These are phyloP conservation scores for Senna siamea DNA, from an alignment of 306 rosid genomes.

Conservation along the genomic window DNA sequence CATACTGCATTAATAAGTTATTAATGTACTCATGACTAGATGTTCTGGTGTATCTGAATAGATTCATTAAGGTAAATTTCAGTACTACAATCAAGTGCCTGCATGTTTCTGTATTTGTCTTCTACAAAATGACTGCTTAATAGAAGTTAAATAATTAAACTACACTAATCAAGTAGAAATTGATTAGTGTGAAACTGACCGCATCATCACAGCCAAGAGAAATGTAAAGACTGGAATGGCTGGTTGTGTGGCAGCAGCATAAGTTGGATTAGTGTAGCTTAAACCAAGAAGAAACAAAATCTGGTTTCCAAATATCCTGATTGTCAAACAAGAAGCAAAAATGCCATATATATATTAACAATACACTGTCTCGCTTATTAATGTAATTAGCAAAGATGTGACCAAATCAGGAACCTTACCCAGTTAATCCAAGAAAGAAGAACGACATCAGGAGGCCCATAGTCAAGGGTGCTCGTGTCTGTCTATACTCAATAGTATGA, in stretches of 20 bases:
- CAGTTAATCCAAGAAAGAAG: slow-evolving; percentile 91
- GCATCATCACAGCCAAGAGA: slow-evolving; percentile 75
- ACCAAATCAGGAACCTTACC: slow-evolving; percentile 57
- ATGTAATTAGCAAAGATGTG: slow-evolving; percentile 20
- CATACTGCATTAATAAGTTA: slow-evolving; percentile 73
- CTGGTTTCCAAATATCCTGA: slow-evolving; percentile 95
- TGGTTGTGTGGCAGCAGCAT: slow-evolving; percentile 95
- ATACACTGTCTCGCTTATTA: slow-evolving; percentile 25
- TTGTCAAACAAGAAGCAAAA: slow-evolving; percentile 42
- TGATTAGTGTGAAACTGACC: slow-evolving; percentile 63
- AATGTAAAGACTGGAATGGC: slow-evolving; percentile 92
- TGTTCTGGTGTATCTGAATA: slow-evolving; percentile 23
- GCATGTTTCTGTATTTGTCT: slow-evolving; percentile 9
- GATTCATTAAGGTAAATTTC: slow-evolving; percentile 6
- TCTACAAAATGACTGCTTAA: slow-evolving; percentile 1
- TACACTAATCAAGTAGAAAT: slow-evolving; percentile 1
- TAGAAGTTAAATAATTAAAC: not conserved
- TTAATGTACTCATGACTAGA: slow-evolving; percentile 23
- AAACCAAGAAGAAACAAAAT: slow-evolving; percentile 94
- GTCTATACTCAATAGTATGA: slow-evolving; percentile 51
- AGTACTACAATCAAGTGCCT: slow-evolving; percentile 9
- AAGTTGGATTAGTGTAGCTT: slow-evolving; percentile 93
- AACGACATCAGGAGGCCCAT: slow-evolving; percentile 61
- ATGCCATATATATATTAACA: slow-evolving; percentile 33
- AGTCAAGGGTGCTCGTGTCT: slow-evolving; percentile 72